Conservation (phyloP, 768 basidiomycete genomes). For the Boletus huronensis region DNA sequence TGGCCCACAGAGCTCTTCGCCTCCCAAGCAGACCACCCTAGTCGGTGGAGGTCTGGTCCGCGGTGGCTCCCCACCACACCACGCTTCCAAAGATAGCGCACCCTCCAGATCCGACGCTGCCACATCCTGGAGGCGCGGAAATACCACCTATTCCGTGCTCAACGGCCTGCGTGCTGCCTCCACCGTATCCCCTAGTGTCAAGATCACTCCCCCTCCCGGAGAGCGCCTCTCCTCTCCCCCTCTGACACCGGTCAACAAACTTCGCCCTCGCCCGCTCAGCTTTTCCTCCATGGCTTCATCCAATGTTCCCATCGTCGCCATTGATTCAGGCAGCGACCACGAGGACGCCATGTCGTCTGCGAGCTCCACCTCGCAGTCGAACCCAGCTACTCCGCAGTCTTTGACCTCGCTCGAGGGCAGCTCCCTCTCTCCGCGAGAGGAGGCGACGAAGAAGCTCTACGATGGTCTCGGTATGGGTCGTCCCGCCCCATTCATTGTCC, state of each 20-base stretch:
- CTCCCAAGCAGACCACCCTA: conserved; percentile 60
- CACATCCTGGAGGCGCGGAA: conserved; percentile 77
- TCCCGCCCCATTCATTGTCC: conserved; percentile 41
- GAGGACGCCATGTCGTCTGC: conserved; percentile 56
- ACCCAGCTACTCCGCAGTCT: conserved; percentile 74
- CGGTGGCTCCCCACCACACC: conserved; percentile 46
- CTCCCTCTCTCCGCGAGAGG: conserved; percentile 81
- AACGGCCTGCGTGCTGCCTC: conserved; percentile 60
- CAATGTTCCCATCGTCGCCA: conserved; percentile 46
- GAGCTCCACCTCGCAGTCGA: conserved; percentile 60
- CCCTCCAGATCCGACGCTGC: conserved; percentile 83
- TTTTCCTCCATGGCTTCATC: conserved; percentile 52
- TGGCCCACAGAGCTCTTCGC: conserved; percentile 36
- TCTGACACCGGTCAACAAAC: conserved; percentile 30
- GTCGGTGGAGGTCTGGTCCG: conserved; percentile 74
- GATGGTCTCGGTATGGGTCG: conserved; percentile 87
- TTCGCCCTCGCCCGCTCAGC: conserved; percentile 66
- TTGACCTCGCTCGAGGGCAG: conserved; percentile 50
- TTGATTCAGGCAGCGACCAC: conserved; percentile 54
- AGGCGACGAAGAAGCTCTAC: conserved; percentile 81
- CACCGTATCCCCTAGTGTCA: conserved; percentile 56
- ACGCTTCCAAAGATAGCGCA: conserved; percentile 30
- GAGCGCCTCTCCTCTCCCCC: conserved; percentile 56
- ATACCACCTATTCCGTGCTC: conserved; percentile 64
- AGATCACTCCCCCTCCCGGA: conserved; percentile 66